Percentiles rank a stretch among this genome's conserved stretches.
Conservation (phyloP, 495 filamentous ascomycete genomes). For the Diplogelasinospora grovesii region DNA sequence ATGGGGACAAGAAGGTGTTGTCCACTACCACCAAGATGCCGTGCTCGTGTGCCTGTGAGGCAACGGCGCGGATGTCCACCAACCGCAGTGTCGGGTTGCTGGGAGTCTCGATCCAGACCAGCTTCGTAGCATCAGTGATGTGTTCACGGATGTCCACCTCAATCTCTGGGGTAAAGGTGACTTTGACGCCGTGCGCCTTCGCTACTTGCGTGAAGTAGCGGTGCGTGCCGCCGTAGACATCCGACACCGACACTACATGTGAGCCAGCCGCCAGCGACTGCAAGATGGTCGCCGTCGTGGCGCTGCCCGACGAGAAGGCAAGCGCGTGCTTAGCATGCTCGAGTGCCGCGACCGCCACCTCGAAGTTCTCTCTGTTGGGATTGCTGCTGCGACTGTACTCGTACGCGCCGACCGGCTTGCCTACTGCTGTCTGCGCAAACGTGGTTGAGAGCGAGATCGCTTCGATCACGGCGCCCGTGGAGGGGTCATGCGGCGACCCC, state of each 20-base stretch:
- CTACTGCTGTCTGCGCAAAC: slow-evolving; percentile 79
- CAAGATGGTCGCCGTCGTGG: slow-evolving; percentile 85
- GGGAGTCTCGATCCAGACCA: slow-evolving; percentile 96
- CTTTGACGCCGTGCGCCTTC: slow-evolving; percentile 84
- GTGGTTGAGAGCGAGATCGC: slow-evolving; percentile 94
- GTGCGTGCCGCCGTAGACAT: slow-evolving; percentile 97
- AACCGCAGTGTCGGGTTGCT: slow-evolving; percentile 89
- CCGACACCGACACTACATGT: slow-evolving; percentile 91
- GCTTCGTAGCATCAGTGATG: slow-evolving; percentile 83
- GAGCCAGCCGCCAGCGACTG: slow-evolving; percentile 88
- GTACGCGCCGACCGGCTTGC: slow-evolving; percentile 74
- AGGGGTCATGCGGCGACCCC: slow-evolving; percentile 80
- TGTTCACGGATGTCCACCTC: slow-evolving; percentile 77
- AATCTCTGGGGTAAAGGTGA: slow-evolving; percentile 87
- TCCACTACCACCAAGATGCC: slow-evolving; percentile 95
- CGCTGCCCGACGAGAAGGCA: slow-evolving; percentile 91
- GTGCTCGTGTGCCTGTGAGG: slow-evolving; percentile 72
- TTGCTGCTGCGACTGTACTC: slow-evolving; percentile 92
- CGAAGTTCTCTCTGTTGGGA: slow-evolving; percentile 91
- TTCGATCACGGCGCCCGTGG: slow-evolving; percentile 91
- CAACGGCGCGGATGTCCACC: slow-evolving; percentile 84
- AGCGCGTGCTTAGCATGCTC: slow-evolving; percentile 90
- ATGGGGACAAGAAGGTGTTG: slow-evolving; percentile 96
- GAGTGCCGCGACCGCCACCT: slow-evolving; percentile 81
- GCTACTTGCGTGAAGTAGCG: slow-evolving; percentile 99